These are phyloP conservation scores for Rhodomyrtus tomentosa DNA, from an alignment of 345 rosid genomes.

Conservation along the genomic window DNA sequence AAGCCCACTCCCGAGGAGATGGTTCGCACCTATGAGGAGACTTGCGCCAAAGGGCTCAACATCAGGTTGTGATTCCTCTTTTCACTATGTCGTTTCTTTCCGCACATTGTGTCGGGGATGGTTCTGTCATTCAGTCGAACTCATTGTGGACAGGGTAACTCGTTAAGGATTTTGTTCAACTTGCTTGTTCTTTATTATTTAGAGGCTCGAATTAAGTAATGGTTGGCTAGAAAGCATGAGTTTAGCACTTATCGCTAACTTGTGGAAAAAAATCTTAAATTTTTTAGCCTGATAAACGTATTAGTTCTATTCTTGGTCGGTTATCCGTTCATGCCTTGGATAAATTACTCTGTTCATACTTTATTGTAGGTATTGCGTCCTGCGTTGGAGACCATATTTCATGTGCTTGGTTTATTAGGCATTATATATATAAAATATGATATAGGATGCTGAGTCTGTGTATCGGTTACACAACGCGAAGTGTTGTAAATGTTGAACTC, in stretches of 20 bases:
- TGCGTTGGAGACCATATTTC: not conserved
- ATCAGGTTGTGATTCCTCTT: constrained; percentile 35
- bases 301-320: not conserved
- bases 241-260: not conserved
- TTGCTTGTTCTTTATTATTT: not conserved
- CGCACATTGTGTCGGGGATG: not conserved
- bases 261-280: not conserved
- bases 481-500: not conserved
- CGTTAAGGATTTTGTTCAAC: not conserved
- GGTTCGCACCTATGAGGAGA: constrained; percentile 69
- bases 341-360: not conserved
- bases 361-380: not conserved
- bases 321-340: not conserved
- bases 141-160: not conserved
- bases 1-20: constrained; percentile 52
- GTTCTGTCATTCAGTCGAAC: not conserved
- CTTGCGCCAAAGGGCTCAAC: constrained; percentile 71
- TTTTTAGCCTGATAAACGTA: not conserved
- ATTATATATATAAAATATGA: too few relatives aligned
- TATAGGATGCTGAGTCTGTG: not conserved
- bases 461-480: not conserved
- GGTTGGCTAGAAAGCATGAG: not conserved
- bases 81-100: not conserved
- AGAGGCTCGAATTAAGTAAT: not conserved
- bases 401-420: not conserved